Percentiles rank a stretch among this genome's conserved stretches.
phyloP scores from a whole-genome alignment of 495 filamentous ascomycete genomes.

The Massariosphaeria phaeospora region DNA sequence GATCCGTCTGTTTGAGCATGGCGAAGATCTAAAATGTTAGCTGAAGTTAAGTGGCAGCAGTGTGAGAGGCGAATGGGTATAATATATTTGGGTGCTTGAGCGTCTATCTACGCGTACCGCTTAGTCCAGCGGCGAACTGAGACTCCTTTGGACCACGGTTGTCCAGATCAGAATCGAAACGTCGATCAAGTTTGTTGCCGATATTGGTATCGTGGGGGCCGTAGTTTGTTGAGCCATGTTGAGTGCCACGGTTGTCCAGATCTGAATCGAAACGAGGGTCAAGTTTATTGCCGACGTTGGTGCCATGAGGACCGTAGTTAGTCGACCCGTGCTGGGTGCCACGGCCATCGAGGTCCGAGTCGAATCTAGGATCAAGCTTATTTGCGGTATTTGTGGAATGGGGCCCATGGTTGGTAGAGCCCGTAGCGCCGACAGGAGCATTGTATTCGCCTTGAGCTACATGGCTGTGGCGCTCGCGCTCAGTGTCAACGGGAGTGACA shows the following conservation, averaged over 20 bases:
- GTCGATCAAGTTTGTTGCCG: conserved; percentile 12
- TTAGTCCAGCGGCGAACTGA: too few species aligned
- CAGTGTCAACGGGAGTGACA: conserved; percentile 24
- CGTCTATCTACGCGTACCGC: too few species aligned
- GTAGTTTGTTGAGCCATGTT: conserved; percentile 1
- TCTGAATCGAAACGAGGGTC: conserved; percentile 13
- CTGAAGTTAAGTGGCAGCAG: too few species aligned
- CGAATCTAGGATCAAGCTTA: conserved; percentile 5
- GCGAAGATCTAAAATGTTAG: too few species aligned
- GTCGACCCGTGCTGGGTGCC: background rate
- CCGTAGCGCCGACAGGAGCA: background rate
- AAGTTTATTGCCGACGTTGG: conserved; percentile 16
- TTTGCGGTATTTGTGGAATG: conserved; percentile 9
- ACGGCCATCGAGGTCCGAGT: conserved; percentile 4
- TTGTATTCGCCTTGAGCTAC: background rate
- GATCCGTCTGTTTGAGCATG: too few species aligned
- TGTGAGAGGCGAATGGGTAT: too few species aligned
- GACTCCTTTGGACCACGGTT: conserved; percentile 1
- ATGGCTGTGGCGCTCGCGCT: background rate
- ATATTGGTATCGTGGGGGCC: conserved; percentile 11
- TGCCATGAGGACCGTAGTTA: conserved; percentile 8
- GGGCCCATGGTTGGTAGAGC: conserved; percentile 14
- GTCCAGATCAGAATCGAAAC: conserved; percentile 10
- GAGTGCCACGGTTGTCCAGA: background rate
- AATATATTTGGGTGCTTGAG: too few species aligned